Percentiles rank a stretch among this genome's conserved stretches.
Evolutionary conservation across 2,329 filamentous ascomycete genomes (phyloP).

Genomic region (Acrodontium crateriforme): DNA sequence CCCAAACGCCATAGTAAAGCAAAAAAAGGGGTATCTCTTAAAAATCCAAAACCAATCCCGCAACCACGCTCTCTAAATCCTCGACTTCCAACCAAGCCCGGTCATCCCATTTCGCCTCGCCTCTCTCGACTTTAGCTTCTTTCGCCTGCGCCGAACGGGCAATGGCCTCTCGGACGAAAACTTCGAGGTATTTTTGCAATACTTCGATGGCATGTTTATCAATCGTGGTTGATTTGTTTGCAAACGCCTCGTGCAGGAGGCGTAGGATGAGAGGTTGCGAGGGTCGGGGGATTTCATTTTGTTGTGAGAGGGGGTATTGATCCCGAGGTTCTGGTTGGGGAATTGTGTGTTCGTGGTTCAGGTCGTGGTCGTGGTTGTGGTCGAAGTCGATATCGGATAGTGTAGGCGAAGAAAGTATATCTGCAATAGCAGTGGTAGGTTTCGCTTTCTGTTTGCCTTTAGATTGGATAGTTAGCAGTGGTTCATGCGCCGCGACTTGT

Average conservation of each 20-base stretch:
- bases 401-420: no score
- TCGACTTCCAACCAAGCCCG: constrained; percentile 51
- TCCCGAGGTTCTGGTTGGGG: no score
- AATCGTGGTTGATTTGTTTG: constrained; percentile 55
- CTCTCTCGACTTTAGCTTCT: constrained; percentile 24
- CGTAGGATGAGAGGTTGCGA: constrained; percentile 61
- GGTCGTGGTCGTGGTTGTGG: no score
- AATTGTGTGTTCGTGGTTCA: no score
- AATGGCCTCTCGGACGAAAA: constrained; percentile 81
- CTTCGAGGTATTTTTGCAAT: constrained; percentile 74
- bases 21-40: no score
- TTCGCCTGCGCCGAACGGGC: constrained; percentile 63
- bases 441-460: no score
- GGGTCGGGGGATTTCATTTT: constrained; percentile 34
- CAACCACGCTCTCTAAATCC: constrained; percentile 76
- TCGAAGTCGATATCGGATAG: no score
- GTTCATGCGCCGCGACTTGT: no score
- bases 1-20: no score
- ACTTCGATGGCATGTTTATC: constrained; percentile 63
- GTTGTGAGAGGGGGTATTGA: constrained; percentile 10
- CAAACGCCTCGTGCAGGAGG: constrained; percentile 68
- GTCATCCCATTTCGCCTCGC: constrained; percentile 16
- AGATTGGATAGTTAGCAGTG: no score
- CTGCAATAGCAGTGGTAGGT: no score
- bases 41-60: constrained; percentile 76